A percentile compares a stretch with the other conserved stretches of the same genome.
Conservation (phyloP, 2,329 filamentous ascomycete genomes). For the Mollisia scopiformis region DNA sequence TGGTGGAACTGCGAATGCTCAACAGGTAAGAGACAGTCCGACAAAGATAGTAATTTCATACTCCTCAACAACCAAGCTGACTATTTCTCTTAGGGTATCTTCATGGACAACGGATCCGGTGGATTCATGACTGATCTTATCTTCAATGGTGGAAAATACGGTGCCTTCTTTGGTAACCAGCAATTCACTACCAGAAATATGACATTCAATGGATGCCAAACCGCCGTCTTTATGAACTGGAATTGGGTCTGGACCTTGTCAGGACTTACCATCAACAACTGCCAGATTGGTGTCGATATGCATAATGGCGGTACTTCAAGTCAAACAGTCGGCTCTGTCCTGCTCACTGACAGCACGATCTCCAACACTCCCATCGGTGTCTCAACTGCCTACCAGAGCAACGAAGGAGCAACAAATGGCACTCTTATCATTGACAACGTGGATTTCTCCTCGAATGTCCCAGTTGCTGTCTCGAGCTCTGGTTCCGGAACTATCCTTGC, state of each 20-base stretch:
- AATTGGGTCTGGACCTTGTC: conserved; percentile 86
- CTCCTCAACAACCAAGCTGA: conserved; percentile 1
- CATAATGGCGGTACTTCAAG: conserved; percentile 59
- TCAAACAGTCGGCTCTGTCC: conserved; percentile 83
- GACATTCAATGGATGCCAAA: conserved; percentile 80
- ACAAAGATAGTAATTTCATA: not conserved
- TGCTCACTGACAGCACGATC: conserved; percentile 81
- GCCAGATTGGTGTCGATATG: conserved; percentile 79
- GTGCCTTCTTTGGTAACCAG: conserved; percentile 82
- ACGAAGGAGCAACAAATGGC: conserved; percentile 70
- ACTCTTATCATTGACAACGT: conserved; percentile 88
- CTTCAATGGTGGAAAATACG: conserved; percentile 81
- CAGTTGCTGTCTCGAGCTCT: conserved; percentile 65
- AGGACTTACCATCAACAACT: conserved; percentile 73
- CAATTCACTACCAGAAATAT: conserved; percentile 86
- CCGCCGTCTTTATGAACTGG: conserved; percentile 89
- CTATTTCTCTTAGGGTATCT: conserved; percentile 58
- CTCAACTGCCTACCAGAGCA: conserved; percentile 70
- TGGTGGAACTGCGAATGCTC: conserved; percentile 63
- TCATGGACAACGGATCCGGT: conserved; percentile 84
- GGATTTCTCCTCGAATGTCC: conserved; percentile 71
- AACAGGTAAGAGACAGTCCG: conserved; percentile 46
- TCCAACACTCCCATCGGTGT: conserved; percentile 77
- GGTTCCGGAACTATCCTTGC: conserved; percentile 64
- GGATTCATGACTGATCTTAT: conserved; percentile 82